phyloP scores from a whole-genome alignment of 2,329 filamentous ascomycete genomes.

The Mycocentrospora acerina region DNA sequence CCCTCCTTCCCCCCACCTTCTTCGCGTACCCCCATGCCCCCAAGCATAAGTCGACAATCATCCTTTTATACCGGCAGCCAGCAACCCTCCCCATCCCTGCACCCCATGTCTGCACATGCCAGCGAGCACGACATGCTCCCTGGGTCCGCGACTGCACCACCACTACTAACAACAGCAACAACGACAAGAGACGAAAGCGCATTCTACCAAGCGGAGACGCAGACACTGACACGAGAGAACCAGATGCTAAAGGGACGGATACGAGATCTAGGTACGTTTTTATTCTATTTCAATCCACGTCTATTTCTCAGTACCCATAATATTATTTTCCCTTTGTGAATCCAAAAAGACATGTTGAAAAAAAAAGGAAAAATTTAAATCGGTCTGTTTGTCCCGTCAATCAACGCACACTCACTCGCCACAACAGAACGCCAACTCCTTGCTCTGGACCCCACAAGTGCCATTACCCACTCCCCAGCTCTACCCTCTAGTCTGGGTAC shows the following conservation, averaged over 20 bases:
- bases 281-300: no score
- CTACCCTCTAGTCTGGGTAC: constrained; percentile 25
- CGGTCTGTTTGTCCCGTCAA: no score
- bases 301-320: no score
- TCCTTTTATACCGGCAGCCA: constrained; percentile 46
- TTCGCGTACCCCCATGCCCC: constrained; percentile 37
- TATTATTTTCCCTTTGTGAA: no score
- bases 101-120: constrained; percentile 52
- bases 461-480: constrained; percentile 34
- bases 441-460: constrained; percentile 33
- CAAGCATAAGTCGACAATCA: constrained; percentile 47
- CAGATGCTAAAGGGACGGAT: constrained; percentile 79
- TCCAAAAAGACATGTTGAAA: no score
- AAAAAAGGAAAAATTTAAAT: no score
- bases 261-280: constrained; percentile 64
- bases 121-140: constrained; percentile 61
- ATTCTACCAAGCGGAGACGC: constrained; percentile 81
- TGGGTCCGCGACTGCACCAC: constrained; percentile 45
- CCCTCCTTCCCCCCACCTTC: constrained; percentile 43
- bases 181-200: constrained; percentile 66
- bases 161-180: no score
- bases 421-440: constrained; percentile 37
- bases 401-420: constrained; percentile 1
- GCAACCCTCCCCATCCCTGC: constrained; percentile 49
- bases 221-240: constrained; percentile 75